Evolutionary conservation across 2,329 filamentous ascomycete species (phyloP).

Genomic region (Exophiala bonariae): DNA sequence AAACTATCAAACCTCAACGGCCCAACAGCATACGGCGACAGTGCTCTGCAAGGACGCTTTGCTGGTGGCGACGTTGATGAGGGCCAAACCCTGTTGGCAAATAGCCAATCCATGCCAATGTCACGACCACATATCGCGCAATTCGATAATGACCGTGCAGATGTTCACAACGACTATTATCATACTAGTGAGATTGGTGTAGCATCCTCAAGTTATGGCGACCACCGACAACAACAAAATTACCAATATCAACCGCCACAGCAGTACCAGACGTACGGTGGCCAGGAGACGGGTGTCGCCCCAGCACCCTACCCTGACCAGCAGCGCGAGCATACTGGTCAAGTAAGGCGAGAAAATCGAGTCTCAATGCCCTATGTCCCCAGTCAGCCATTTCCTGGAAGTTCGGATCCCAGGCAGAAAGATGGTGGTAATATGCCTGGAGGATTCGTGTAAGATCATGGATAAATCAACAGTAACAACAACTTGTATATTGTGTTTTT

Average conservation of each 20-base stretch:
- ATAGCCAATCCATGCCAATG: conserved; percentile 39
- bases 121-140: conserved; percentile 9
- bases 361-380: neutral
- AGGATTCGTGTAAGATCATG: neutral
- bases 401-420: neutral
- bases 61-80: conserved; percentile 33
- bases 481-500: no score
- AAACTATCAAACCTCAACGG: conserved; percentile 12
- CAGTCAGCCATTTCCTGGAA: neutral
- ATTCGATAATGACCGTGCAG: conserved; percentile 5
- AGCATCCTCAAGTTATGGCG: conserved; percentile 19
- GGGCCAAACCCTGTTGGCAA: conserved; percentile 38
- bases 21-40: conserved; percentile 13
- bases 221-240: conserved; percentile 8
- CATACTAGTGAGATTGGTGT: conserved; percentile 23
- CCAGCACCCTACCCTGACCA: neutral
- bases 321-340: neutral
- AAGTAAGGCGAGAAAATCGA: neutral
- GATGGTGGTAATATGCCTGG: neutral
- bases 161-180: conserved; percentile 6
- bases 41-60: conserved; percentile 10
- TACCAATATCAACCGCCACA: neutral
- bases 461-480: no score
- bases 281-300: neutral
- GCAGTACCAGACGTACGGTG: neutral